Evolutionary conservation across 2,329 filamentous ascomycete species (phyloP).

Genomic region (Helminthosporium solani): DNA sequence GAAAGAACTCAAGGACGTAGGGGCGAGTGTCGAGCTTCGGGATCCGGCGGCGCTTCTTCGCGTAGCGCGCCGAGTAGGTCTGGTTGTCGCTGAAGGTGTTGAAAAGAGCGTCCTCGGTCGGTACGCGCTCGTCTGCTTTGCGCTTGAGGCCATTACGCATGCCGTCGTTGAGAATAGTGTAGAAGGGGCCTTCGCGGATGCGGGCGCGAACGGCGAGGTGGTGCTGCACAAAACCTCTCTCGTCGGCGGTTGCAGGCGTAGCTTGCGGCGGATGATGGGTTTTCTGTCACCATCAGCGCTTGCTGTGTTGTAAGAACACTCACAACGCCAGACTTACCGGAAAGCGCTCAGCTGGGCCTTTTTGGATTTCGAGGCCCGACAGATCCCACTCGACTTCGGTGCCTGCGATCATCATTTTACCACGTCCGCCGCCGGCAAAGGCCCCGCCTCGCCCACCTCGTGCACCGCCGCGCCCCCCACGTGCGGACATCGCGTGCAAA

Average conservation of each 20-base stretch:
- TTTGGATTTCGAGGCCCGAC: conserved; percentile 42
- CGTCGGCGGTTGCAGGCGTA: conserved; percentile 44
- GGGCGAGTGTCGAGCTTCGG: conserved; percentile 56
- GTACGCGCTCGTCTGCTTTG: conserved; percentile 41
- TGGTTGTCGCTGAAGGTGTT: conserved; percentile 64
- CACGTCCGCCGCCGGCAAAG: conserved; percentile 27
- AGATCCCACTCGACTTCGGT: conserved; percentile 47
- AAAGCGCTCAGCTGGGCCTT: conserved; percentile 44
- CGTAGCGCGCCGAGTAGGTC: conserved; percentile 60
- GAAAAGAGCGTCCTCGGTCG: conserved; percentile 44
- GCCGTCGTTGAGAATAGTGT: conserved; percentile 55
- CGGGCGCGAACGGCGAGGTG: conserved; percentile 56
- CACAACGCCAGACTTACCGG: conserved; percentile 33
- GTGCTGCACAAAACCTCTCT: conserved; percentile 51
- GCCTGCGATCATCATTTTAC: conserved; percentile 44
- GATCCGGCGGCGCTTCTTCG: conserved; percentile 56
- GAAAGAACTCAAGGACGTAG: conserved; percentile 61
- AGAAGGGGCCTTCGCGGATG: conserved; percentile 62
- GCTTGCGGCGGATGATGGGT: conserved; percentile 34
- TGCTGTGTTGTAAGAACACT: conserved; percentile 3
- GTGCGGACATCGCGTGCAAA: neutral
- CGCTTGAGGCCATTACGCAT: conserved; percentile 45
- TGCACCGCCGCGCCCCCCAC: conserved; percentile 33
- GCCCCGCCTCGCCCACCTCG: conserved; percentile 31
- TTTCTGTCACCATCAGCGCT: conserved; percentile 4